Evolutionary conservation across 176 grass and related monocot genomes (phyloP), one percentile per base, ranked within the genome.

Genomic region (Pharus latifolius): DNA sequence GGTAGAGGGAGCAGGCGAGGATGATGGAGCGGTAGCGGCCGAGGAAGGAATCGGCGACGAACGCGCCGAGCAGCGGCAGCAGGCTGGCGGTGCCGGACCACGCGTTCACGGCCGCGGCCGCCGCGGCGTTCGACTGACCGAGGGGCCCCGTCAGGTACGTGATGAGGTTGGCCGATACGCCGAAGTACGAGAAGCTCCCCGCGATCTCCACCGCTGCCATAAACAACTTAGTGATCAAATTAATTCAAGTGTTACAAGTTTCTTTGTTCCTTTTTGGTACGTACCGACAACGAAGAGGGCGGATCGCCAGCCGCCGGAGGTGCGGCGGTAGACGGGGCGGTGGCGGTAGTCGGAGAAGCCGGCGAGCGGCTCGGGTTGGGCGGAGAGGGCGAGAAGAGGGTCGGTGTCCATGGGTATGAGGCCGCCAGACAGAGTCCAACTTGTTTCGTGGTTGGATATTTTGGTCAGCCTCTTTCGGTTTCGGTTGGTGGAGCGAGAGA

Each of bases 101-200:
- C 2, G 72, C 69, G 52, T 96, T 90, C 5, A 90, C 49, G 6
- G 91, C 28, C 3, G 91, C 77, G 3, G 91, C 91, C 3, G 91
- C 83, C 1, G 75, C 26, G 3, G 91, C 91, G 30, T 78, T 90
- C 12, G 83, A 78, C 24, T 90, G 78, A 0, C 72, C 54, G 2
- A 96, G 68, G 3, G 80, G 83, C 0, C 86, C 91, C 0, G 86
- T 89, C 0, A 95, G 80, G 56, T 95, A 95, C 1, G 71, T 80
- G 62, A 95, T 95, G 14, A 87, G 63, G 62, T 95, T 95, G 1
- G 76, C 60, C 0, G 83, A 86, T 25, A 95, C 25, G 16, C 91
- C 83, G 60, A 68, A 96, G 62, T 57, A 84, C 11, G 91, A 70
- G 41, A 86, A 87, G 51, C 73, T 86, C 29, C 83, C 80, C 8